Evolutionary conservation across 768 basidiomycete genomes (phyloP), one percentile per base, ranked within the genome.

Genomic region (Epithele typhae): DNA sequence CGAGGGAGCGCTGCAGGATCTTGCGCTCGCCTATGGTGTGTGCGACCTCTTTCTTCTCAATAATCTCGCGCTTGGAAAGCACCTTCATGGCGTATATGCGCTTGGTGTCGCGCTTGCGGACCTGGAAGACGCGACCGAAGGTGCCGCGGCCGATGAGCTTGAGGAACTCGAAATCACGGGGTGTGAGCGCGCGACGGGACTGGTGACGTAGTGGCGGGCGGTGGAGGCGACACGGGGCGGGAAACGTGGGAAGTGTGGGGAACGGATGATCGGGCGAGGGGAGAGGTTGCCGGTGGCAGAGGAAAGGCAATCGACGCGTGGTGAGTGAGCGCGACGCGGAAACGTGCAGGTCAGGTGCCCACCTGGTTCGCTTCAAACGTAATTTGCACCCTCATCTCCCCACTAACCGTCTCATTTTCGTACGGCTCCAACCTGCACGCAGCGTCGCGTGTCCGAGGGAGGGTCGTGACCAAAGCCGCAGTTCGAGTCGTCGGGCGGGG

Each of bases 31-130:
- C 96, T 46, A 99, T 98, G 14, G 96, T 99, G 66, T 99, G 96
- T 8, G 95, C 95, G 37, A 99, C 92, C 66, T 99, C 96, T 68
- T 98, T 98, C 76, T 97, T 98, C 21, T 91, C 94, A 45, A 98
- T 82, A 58, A 99, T 98, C 68, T 99, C 96, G 74, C 92, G 94
- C 72, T 99, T 99, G 25, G 91, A 94, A 32, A 99, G 77, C 46
- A 98, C 91, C 63, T 99, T 99, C 95, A 99, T 98, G 42, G 96
- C 96, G 72, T 97, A 99, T 69, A 99, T 98, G 37, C 96, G 89
- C 66, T 92, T 89, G 34, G 96, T 99, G 71, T 99, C 94, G 64
- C 76, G 84, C 71, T 99, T 99, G 51, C 96, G 90, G 40, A 99
- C 96, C 67, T 99, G 96, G 76, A 97, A 98, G 17, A 99, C 96